Evolutionary conservation across 345 rosid species (phyloP).

Genomic region (Anacardium occidentale): DNA sequence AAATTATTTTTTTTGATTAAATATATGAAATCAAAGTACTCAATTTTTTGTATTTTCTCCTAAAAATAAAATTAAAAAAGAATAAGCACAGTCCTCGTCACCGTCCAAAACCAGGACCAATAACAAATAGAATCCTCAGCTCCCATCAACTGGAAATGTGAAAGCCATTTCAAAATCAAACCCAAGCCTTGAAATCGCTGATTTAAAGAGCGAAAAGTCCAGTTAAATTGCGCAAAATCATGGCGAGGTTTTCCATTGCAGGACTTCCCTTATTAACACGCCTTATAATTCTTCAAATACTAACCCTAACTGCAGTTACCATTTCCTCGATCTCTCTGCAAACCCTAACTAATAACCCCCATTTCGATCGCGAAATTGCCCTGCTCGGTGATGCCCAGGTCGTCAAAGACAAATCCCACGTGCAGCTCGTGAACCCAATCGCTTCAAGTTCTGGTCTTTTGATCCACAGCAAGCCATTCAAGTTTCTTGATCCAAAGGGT

Average conservation of each 20-base stretch:
- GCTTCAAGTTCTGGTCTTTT: constrained; percentile 42
- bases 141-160: neutral
- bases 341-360: constrained; percentile 24
- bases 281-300: constrained; percentile 20
- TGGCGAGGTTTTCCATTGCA: constrained; percentile 25
- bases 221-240: neutral
- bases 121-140: too few species aligned
- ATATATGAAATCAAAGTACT: too few species aligned
- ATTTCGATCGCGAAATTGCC: constrained; percentile 31
- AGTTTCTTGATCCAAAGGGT: constrained; percentile 19
- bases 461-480: constrained; percentile 36
- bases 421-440: constrained; percentile 28
- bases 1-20: too few species aligned
- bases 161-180: neutral
- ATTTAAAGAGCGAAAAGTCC: neutral
- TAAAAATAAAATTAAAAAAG: too few species aligned
- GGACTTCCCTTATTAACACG: constrained; percentile 5
- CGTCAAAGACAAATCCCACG: constrained; percentile 23
- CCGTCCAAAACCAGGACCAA: too few species aligned
- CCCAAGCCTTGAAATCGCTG: neutral
- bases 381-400: constrained; percentile 43
- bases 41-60: too few species aligned
- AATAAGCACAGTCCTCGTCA: too few species aligned
- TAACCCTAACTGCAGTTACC: constrained; percentile 24
- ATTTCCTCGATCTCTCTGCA: constrained; percentile 16